These are phyloP conservation scores for Catunica adiposa DNA, from an alignment of 2,329 filamentous ascomycete genomes.

Conservation along the genomic window DNA sequence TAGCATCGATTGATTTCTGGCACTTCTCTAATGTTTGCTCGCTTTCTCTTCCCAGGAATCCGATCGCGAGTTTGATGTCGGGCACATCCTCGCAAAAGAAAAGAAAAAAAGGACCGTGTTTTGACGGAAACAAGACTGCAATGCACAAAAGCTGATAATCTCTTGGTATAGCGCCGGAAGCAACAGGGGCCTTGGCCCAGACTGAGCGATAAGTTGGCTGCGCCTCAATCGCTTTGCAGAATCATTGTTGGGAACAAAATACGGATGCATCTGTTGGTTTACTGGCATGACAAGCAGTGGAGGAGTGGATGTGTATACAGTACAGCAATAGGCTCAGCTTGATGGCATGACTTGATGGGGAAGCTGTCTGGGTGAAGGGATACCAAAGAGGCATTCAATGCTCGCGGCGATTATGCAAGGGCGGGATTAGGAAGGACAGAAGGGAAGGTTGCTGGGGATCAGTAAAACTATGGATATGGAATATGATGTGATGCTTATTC, in stretches of 20 bases:
- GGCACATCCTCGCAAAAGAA: background rate
- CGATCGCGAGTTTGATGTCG: background rate
- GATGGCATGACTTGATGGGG: background rate
- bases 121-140: background rate
- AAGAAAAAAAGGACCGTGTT: background rate
- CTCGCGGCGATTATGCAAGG: background rate
- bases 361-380: background rate
- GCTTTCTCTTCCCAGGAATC: background rate
- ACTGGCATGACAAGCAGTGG: background rate
- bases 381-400: background rate
- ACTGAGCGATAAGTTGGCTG: constrained; percentile 2
- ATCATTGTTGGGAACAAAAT: no score
- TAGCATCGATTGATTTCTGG: background rate
- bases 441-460: background rate
- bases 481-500: no score
- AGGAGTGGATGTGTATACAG: background rate
- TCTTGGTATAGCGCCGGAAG: background rate
- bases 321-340: background rate
- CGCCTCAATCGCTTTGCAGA: constrained; percentile 3
- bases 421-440: background rate
- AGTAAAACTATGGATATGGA: background rate
- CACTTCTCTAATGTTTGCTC: background rate
- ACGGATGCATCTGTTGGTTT: background rate
- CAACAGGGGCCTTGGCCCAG: constrained; percentile 5
- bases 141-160: background rate